These are phyloP conservation scores for Alternaria panax DNA, from an alignment of 2,329 filamentous ascomycete species.

Conservation along the genomic window DNA sequence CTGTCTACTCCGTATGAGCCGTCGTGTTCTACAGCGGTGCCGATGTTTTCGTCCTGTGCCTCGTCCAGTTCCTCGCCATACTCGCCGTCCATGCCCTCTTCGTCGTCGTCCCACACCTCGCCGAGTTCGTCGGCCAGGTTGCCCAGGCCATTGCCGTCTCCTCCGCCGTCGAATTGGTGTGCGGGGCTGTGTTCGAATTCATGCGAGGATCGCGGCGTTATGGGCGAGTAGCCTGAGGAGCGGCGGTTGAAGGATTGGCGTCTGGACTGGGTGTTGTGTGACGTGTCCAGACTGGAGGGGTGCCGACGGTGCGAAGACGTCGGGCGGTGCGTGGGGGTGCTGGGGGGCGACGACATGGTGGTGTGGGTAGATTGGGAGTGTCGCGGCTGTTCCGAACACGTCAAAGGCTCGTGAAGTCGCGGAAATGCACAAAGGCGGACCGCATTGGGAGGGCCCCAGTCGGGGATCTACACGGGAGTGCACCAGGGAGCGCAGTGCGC, in stretches of 20 bases:
- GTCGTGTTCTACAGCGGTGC: slow-evolving; percentile 46
- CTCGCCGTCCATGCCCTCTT: slow-evolving; percentile 60
- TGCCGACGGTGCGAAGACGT: slow-evolving; percentile 49
- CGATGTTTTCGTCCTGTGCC: slow-evolving; percentile 38
- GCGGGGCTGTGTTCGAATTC: slow-evolving; percentile 51
- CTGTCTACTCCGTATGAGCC: slow-evolving; percentile 35
- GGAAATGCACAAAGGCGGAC: slow-evolving; percentile 12
- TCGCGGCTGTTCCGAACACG: slow-evolving; percentile 9
- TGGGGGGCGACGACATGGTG: slow-evolving; percentile 53
- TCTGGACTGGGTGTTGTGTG: slow-evolving; percentile 46
- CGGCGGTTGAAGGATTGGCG: slow-evolving; percentile 50
- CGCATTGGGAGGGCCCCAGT: slow-evolving; percentile 21
- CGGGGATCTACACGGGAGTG: slow-evolving; percentile 19
- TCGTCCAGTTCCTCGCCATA: slow-evolving; percentile 45
- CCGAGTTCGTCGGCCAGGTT: slow-evolving; percentile 84
- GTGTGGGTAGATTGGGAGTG: slow-evolving; percentile 10
- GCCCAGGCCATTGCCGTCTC: slow-evolving; percentile 67
- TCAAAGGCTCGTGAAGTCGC: slow-evolving; percentile 11
- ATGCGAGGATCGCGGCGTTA: slow-evolving; percentile 52
- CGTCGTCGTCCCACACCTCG: slow-evolving; percentile 72
- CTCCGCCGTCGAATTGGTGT: slow-evolving; percentile 48
- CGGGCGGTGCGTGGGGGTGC: slow-evolving; percentile 50
- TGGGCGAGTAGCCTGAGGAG: slow-evolving; percentile 57
- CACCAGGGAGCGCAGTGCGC: slow-evolving; percentile 17
- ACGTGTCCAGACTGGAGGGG: slow-evolving; percentile 54